Evolutionary conservation across 2,329 filamentous ascomycete genomes (phyloP).

Genomic region (Fusarium phyllophilum): DNA sequence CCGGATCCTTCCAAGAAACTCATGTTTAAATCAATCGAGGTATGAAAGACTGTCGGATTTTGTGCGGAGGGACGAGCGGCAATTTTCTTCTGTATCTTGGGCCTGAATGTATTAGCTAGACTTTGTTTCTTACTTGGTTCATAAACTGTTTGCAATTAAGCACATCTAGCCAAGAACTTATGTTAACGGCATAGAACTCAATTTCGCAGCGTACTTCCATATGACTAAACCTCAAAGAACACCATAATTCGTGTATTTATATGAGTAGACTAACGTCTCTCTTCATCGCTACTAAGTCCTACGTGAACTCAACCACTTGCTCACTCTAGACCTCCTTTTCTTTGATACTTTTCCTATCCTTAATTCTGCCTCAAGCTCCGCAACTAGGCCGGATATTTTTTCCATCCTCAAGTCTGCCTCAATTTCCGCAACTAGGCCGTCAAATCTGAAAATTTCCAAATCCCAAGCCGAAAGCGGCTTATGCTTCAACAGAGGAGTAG

Average conservation of each 20-base stretch:
- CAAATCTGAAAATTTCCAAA: rapidly evolving
- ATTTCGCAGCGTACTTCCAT: not conserved
- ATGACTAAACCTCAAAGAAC: not conserved
- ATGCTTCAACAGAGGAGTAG: rapidly evolving
- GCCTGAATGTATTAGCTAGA: not conserved
- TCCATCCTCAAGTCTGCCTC: no score
- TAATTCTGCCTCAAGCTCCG: rapidly evolving
- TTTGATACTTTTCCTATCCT: not conserved
- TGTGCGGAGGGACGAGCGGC: rapidly evolving
- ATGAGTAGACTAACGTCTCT: not conserved
- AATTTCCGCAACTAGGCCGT: no score
- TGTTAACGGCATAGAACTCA: not conserved
- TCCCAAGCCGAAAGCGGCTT: not conserved
- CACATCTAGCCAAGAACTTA: not conserved
- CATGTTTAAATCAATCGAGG: not conserved
- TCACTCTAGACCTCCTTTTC: not conserved
- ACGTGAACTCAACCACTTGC: not conserved
- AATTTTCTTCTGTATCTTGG: not conserved
- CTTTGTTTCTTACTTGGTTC: no score
- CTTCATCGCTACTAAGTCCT: not conserved
- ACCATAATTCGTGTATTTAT: not conserved
- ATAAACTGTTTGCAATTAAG: not conserved
- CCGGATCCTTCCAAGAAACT: not conserved
- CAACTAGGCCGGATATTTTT: not conserved
- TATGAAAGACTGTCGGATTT: not conserved